phyloP scores from a whole-genome alignment of 2,329 filamentous ascomycete species.

The Trichoderma lentiforme region DNA sequence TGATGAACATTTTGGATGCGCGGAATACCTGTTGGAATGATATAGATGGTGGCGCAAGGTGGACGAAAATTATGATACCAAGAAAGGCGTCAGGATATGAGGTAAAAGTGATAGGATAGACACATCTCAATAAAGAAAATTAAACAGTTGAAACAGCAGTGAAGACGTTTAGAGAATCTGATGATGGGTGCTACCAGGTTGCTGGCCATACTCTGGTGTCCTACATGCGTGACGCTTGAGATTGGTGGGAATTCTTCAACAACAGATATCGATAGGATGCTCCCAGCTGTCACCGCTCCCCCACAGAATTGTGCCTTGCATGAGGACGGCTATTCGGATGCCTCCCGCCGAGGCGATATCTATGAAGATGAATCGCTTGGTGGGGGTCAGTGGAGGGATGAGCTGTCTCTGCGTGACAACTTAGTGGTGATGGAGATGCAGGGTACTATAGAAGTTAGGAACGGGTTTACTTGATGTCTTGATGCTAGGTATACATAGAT shows the following conservation, averaged over 20 bases:
- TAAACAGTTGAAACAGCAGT: too few relatives aligned
- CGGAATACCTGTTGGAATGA: neutral
- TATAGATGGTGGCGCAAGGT: slow-evolving; percentile 1
- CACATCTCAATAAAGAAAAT: neutral
- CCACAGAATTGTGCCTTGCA: slow-evolving; percentile 13
- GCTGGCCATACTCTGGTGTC: neutral
- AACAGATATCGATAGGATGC: neutral
- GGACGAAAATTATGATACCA: neutral
- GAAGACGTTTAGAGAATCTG: neutral
- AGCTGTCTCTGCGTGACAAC: neutral
- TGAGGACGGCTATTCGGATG: slow-evolving; percentile 9
- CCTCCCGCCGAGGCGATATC: neutral
- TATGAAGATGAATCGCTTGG: neutral
- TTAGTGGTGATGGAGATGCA: neutral
- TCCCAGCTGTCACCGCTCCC: neutral
- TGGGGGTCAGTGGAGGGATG: slow-evolving; percentile 15
- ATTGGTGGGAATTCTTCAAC: neutral
- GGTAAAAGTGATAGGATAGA: neutral
- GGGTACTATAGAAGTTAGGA: neutral
- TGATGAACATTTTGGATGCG: neutral
- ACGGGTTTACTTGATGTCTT: neutral
- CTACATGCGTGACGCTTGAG: neutral
- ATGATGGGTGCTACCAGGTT: neutral
- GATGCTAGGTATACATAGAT: too few relatives aligned
- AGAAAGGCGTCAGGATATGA: slow-evolving; percentile 14